These are phyloP conservation scores for Senecio squalidus DNA, from an alignment of 140 eudicot genomes.

Conservation along the genomic window DNA sequence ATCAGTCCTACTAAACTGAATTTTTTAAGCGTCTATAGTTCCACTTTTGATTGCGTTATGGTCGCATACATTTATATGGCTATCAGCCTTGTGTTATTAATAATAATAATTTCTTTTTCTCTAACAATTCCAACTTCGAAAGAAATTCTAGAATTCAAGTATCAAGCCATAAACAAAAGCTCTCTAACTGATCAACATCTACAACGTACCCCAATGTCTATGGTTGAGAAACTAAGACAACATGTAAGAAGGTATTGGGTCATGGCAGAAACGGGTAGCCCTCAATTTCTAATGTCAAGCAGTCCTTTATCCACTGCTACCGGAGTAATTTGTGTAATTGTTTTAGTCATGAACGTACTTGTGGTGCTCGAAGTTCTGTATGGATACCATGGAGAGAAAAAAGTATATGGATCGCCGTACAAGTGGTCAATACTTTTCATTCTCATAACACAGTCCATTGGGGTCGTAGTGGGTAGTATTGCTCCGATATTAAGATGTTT, in stretches of 20 bases:
- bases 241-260: constrained; percentile 15
- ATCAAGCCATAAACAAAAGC: constrained; percentile 1
- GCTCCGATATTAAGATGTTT: constrained; percentile 22
- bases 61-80: background rate
- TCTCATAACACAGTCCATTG: constrained; percentile 5
- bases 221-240: background rate
- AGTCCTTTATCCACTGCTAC: constrained; percentile 18
- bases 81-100: background rate
- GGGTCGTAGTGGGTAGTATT: constrained; percentile 18
- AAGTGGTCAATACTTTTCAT: constrained; percentile 1
- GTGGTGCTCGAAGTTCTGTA: background rate
- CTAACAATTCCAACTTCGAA: constrained; percentile 1
- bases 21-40: background rate
- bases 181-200: background rate
- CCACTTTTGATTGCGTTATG: background rate
- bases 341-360: background rate
- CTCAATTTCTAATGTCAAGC: constrained; percentile 22
- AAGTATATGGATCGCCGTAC: background rate
- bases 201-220: background rate
- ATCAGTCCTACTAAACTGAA: background rate
- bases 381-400: background rate
- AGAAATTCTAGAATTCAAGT: constrained; percentile 1
- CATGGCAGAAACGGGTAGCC: constrained; percentile 21
- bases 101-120: constrained; percentile 8
- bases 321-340: constrained; percentile 7